Evolutionary conservation across 306 rosid genomes (phyloP), one percentile per base, ranked within the genome.

Genomic region (Lathyrus tuberosus): DNA sequence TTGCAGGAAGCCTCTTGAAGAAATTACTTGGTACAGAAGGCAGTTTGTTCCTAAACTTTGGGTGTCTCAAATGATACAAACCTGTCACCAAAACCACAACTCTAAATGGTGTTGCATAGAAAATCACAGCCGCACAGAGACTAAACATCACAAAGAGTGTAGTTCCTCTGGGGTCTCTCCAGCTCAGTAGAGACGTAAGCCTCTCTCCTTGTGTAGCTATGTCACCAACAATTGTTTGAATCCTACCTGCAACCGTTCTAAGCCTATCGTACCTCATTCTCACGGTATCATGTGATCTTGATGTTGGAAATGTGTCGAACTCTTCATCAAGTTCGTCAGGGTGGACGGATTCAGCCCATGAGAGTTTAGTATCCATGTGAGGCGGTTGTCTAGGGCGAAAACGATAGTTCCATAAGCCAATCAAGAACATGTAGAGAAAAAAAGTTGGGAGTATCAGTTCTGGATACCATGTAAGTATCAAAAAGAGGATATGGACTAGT

Each of bases 161-260:
- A 10, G 90, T 87, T 53, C 92, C 97, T 76, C 95, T 86, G 0
- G 92, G 84, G 61, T 92, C 97, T 82, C 96, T 87, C 96, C 96
- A 89, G 46, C 92, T 89, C 42, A 89, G 76, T 11, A 92, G 67
- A 51, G 92, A 87, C 65, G 84, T 88, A 73, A 89, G 62, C 28
- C 96, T 87, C 86, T 92, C 96, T 14, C 96, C 97, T n/a, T 87
- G 97, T 15, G 95, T 87, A 28, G 96, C 96, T 41, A 92, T 83
- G 81, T 91, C 96, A 5, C 97, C 97, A 12, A 89, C 97, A 12
- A 91, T 79, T 0, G 94, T 89, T 41, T 91, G 97, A 65, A 89
- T 83, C 80, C 96, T 86, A n/a, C 97, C 96, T 0, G 96, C 95
- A 17, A 92, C 90, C 15, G 84, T 87, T 67, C 97, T 80, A n/a